These are phyloP conservation scores for Blastomyces parvus DNA, from an alignment of 2,329 filamentous ascomycete genomes.

Conservation along the genomic window DNA sequence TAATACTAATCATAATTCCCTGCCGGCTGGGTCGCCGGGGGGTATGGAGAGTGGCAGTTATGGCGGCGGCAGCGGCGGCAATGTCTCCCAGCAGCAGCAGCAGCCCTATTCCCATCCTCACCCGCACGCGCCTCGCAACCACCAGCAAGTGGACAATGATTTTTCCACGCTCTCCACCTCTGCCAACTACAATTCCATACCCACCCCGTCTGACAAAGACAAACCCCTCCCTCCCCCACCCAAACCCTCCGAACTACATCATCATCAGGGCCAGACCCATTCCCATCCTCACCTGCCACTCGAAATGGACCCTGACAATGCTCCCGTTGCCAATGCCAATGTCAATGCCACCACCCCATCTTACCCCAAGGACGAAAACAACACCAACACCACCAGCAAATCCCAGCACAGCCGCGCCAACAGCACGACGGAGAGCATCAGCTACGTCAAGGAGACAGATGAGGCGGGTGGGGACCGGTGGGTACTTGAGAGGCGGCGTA, in stretches of 20 bases:
- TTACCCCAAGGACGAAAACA: background rate
- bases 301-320: constrained; percentile 8
- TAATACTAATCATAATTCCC: background rate
- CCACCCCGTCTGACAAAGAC: background rate
- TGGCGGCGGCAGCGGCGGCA: background rate
- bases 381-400: background rate
- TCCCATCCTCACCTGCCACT: constrained; percentile 4
- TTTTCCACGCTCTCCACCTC: background rate
- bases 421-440: constrained; percentile 30
- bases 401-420: constrained; percentile 25
- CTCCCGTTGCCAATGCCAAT: constrained; percentile 1
- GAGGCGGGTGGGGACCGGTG: constrained; percentile 26
- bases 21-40: background rate
- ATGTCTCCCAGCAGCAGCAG: background rate
- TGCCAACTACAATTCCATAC: background rate
- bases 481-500: constrained; percentile 29
- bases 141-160: background rate
- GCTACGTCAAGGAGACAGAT: constrained; percentile 25
- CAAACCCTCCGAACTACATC: background rate
- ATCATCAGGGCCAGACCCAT: background rate
- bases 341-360: background rate
- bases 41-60: background rate
- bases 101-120: background rate
- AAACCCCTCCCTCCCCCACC: background rate
- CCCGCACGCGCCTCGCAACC: background rate